phyloP scores from a whole-genome alignment of 768 basidiomycete species.

The Tylopilus plumbeoviolaceoides region DNA sequence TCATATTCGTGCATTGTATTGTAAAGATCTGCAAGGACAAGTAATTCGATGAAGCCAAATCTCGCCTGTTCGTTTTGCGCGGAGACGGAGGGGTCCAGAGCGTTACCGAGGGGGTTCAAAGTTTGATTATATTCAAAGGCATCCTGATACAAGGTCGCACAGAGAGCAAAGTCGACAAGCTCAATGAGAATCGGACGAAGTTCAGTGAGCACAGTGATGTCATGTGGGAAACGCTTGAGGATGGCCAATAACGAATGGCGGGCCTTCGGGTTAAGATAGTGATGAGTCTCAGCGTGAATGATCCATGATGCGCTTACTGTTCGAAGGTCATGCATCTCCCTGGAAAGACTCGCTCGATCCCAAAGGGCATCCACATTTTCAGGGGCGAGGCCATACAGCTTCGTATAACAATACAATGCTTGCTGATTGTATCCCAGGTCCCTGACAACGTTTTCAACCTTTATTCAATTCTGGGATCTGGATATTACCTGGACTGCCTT shows the following conservation, averaged over 20 bases:
- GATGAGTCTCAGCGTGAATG: background rate
- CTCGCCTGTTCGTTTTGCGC: constrained; percentile 8
- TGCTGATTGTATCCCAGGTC: constrained; percentile 75
- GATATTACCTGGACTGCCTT: constrained; percentile 58
- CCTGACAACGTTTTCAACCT: constrained; percentile 47
- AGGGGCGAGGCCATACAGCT: constrained; percentile 74
- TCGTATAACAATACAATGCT: constrained; percentile 87
- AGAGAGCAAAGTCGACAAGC: constrained; percentile 59
- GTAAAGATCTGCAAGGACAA: constrained; percentile 81
- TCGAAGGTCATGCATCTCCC: constrained; percentile 65
- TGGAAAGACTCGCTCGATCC: constrained; percentile 83
- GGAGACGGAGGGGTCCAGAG: constrained; percentile 23
- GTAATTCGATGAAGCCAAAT: constrained; percentile 52
- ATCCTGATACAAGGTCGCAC: constrained; percentile 61
- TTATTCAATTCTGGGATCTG: constrained; percentile 45
- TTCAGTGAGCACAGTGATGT: constrained; percentile 74
- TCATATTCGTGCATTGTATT: constrained; percentile 67
- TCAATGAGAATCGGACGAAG: constrained; percentile 56
- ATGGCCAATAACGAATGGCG: constrained; percentile 27
- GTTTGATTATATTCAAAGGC: constrained; percentile 69
- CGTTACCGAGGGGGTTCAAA: constrained; percentile 39
- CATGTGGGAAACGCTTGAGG: constrained; percentile 46
- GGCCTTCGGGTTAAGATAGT: constrained; percentile 10
- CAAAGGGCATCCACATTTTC: constrained; percentile 81
- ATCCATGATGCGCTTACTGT: constrained; percentile 43